Evolutionary conservation across 148 eudicot species (phyloP).

Genomic region (Vaccinium darrowii): DNA sequence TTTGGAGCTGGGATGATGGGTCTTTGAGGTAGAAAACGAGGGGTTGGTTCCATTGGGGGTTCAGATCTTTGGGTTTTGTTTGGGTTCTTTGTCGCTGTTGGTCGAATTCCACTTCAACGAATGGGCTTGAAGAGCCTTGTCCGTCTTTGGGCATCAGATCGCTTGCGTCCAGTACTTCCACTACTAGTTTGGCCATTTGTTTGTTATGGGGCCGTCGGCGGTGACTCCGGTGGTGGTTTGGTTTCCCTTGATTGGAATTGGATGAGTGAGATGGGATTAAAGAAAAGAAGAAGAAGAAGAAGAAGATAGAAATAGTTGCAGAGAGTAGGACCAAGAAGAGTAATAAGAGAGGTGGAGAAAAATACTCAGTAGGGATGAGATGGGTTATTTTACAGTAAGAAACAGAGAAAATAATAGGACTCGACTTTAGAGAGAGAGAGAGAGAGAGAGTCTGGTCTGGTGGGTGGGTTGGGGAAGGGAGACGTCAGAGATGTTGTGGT

Average conservation of each 20-base stretch:
- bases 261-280: not conserved
- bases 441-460: not conserved
- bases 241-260: not conserved
- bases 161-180: constrained; percentile 63
- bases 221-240: not conserved
- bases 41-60: constrained; percentile 71
- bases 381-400: constrained; percentile 7
- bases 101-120: constrained; percentile 64
- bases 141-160: constrained; percentile 99
- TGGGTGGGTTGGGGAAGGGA: not conserved
- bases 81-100: constrained; percentile 48
- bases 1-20: constrained; percentile 20
- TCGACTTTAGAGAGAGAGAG: not conserved
- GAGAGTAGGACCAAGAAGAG: not conserved
- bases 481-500: not conserved
- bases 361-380: constrained; percentile 18
- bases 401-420: not conserved
- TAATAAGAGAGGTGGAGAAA: not conserved
- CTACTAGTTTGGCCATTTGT: constrained; percentile 63
- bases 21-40: constrained; percentile 50
- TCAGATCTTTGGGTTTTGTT: constrained; percentile 65
- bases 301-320: not conserved
- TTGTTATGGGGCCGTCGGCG: not conserved
- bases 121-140: constrained; percentile 84
- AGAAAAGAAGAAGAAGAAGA: too few species aligned